Evolutionary conservation across 495 filamentous ascomycete species (phyloP).

Genomic region (Hypoxylon crocopeplum): DNA sequence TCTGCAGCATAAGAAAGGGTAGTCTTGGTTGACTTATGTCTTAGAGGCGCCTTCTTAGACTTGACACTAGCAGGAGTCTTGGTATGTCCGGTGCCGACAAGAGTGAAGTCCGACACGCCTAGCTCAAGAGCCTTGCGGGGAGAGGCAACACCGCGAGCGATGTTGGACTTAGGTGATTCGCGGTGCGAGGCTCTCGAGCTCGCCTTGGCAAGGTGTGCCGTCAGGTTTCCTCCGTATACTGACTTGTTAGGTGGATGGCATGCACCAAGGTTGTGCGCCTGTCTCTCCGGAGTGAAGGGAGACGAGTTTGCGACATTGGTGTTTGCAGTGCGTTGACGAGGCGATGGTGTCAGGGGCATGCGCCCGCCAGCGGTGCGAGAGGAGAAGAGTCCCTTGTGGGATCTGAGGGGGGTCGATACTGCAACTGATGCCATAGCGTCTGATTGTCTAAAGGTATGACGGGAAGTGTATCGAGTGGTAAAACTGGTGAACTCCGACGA

Average conservation of each 20-base stretch:
- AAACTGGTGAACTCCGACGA: slow-evolving; percentile 44
- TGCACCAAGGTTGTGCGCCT: slow-evolving; percentile 55
- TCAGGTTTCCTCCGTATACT: slow-evolving; percentile 73
- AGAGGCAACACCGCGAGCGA: slow-evolving; percentile 71
- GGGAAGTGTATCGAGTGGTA: slow-evolving; percentile 40
- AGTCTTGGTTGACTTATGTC: slow-evolving; percentile 76
- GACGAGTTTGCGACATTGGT: slow-evolving; percentile 63
- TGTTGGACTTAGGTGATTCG: slow-evolving; percentile 93
- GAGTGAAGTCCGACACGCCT: slow-evolving; percentile 88
- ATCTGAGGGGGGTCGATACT: slow-evolving; percentile 91
- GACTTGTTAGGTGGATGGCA: slow-evolving; percentile 65
- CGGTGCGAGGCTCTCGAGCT: slow-evolving; percentile 65
- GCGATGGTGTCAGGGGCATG: slow-evolving; percentile 93
- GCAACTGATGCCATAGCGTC: slow-evolving; percentile 83
- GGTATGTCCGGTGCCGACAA: slow-evolving; percentile 77
- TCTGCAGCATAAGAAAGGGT: slow-evolving; percentile 86
- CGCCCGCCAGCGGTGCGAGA: slow-evolving; percentile 91
- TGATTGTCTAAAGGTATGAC: slow-evolving; percentile 41
- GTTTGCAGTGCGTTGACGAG: slow-evolving; percentile 58
- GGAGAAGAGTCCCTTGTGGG: slow-evolving; percentile 90
- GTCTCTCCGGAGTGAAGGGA: slow-evolving; percentile 80
- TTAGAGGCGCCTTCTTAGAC: slow-evolving; percentile 65
- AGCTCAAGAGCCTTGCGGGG: slow-evolving; percentile 84
- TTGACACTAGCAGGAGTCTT: slow-evolving; percentile 77
- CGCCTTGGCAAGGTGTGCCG: slow-evolving; percentile 75